Base-by-base conservation (phyloP, 2,329 filamentous ascomycete species). In the Myrmaecium sp. region DNA sequence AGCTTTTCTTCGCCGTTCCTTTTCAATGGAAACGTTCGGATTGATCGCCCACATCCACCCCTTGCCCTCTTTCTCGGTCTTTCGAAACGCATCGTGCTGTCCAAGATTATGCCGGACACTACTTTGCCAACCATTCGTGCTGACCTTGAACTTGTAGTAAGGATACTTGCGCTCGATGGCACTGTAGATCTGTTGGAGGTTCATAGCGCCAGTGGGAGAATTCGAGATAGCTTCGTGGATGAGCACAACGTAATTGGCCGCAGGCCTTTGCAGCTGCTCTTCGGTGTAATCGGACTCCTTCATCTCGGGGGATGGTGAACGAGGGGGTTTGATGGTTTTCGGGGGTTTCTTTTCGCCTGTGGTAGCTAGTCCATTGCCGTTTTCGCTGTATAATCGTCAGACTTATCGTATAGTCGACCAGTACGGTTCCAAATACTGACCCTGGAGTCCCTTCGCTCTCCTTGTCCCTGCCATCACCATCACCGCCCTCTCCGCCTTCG, bases 221-320 rank as follows among this genome's bases (percentile, higher is more conserved):
- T 67, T 62, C 2, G 64, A 61, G 16, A 75, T 59, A 9, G 64
- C 63, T 42, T 74, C 69, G 37, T 72, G 69, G 28, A 74, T 69
- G 21, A 74, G 58, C 14, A 69, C 61, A 6, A 71, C 66, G 39
- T 74, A 75, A 17, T 71, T 73, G 33, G 65, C 61, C 4, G 58
- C 60, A 2, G 70, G 70, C 48, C 80, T 78, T 31, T 71, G 68
- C 26, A 83, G 58, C 50, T 83, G 74, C 41, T 83, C 78, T 18
- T 74, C 69, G 2, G 75, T 80, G 45, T 75, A 62, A 39, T 76
- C 74, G 27, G 65, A 65, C 21, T 66, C 59, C 8, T 66, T 62
- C 48, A 70, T 71, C 36, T 69, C 64, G 1, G 70, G 70, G 5
- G 69, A 73, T 2, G 66, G 68, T 10, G 69, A 71, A 21, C 61